Percentiles rank a stretch among this genome's conserved stretches.
Conservation (phyloP, 805 yeast genomes). For the Blastobotrys americana region DNA sequence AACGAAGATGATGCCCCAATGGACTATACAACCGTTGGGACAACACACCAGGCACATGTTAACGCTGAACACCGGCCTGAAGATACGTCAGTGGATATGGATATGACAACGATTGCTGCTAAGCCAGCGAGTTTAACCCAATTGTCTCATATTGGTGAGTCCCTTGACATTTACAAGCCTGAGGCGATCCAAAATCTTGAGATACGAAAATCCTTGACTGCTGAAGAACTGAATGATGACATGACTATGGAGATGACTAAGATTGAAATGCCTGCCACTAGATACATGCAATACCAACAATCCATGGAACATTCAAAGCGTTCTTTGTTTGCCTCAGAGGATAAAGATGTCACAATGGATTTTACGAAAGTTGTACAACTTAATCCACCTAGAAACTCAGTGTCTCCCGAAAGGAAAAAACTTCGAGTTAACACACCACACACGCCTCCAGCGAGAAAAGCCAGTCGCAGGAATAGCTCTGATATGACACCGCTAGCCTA, state of each 20-base stretch:
- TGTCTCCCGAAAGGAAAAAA: neutral
- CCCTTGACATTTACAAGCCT: too few species aligned
- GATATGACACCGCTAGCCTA: neutral
- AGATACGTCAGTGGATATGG: neutral
- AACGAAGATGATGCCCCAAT: neutral
- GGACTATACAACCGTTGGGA: neutral
- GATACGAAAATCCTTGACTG: too few species aligned
- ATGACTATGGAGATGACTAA: conserved; percentile 4
- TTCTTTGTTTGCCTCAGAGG: too few species aligned
- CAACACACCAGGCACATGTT: too few species aligned
- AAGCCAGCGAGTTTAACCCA: too few species aligned
- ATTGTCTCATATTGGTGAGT: too few species aligned
- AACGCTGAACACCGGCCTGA: too few species aligned
- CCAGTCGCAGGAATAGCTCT: neutral
- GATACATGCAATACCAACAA: too few species aligned
- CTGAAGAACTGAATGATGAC: neutral
- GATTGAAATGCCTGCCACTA: neutral
- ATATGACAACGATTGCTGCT: neutral
- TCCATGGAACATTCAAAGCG: too few species aligned
- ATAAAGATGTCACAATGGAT: too few species aligned
- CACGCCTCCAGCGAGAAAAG: neutral
- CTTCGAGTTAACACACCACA: neutral
- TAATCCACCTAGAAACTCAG: neutral
- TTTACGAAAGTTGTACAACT: conserved; percentile 1
- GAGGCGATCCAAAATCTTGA: too few species aligned